Evolutionary conservation across 2,329 filamentous ascomycete genomes (phyloP), one percentile per base, ranked within the genome.

Genomic region (Fusarium domesticum): DNA sequence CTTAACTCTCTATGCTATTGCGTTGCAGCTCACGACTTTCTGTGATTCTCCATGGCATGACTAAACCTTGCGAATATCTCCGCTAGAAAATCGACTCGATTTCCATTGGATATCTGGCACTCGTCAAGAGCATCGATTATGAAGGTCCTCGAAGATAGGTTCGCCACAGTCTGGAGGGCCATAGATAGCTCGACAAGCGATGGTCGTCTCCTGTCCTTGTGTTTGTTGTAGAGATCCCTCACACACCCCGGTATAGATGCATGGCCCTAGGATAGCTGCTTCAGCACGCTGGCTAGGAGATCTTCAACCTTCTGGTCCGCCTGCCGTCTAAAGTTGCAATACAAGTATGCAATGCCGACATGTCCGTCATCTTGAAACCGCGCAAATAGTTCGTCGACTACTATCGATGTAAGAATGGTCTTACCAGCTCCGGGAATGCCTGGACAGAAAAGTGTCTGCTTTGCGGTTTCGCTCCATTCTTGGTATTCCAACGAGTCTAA

Each of bases 401-500:
- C 37, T 6, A 37, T 36, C 0, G 45, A 33, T 1, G 40, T 18
- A 1, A 47, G n/a, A 3, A 47, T 20, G 0, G 45, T 44, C 4
- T 47, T 47, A 0, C 40, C 45, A 1, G 45, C 40, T 2, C 45
- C 45, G 1, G 40, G 45, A 12, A 44, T 47, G 2, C 45, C 45
- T 11, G 28, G 40, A 7, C 40, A 43, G 14, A 47, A 35, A 0
- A 44, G 5, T 2, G 36, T 43, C 6, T 37, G 25, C 0, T 32
- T 12, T 8, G 15, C 4, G 14, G 7, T 14, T 16, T 10, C 10
- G 14, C 6, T 18, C 41, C 39, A 44, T 6, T 6, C 6, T 4
- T 31, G 30, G 11, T 19, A 44, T 14, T 40, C 2, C 2, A 11
- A 5, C 1, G 36, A 43, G 2, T 39, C n/a, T 8, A 47, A 14